Evolutionary conservation across 1,284 basidiomycete species (phyloP).

Genomic region (Cerioporus squamosus): DNA sequence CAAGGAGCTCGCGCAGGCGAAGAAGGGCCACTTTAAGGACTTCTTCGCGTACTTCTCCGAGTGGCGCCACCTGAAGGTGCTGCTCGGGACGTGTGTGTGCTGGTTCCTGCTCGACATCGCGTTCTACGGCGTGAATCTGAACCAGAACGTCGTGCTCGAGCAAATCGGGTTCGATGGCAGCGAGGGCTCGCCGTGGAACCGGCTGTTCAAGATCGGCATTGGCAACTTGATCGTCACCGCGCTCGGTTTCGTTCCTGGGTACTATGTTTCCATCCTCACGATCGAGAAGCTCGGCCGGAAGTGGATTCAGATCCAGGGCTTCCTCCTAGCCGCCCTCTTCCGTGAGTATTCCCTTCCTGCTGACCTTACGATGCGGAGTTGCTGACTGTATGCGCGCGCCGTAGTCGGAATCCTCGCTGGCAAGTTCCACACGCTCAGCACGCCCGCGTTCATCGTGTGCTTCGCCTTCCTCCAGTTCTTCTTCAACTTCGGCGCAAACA

Average conservation of each 20-base stretch:
- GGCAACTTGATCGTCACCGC: slow-evolving; percentile 75
- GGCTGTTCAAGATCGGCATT: slow-evolving; percentile 64
- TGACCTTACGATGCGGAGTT: background rate
- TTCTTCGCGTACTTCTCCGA: slow-evolving; percentile 57
- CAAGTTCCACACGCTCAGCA: slow-evolving; percentile 64
- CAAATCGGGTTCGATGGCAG: slow-evolving; percentile 68
- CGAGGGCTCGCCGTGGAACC: slow-evolving; percentile 60
- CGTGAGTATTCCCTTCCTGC: slow-evolving; percentile 42
- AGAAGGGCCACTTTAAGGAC: slow-evolving; percentile 48
- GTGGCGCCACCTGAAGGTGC: slow-evolving; percentile 57
- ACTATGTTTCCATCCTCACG: slow-evolving; percentile 70
- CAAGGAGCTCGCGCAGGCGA: slow-evolving; percentile 21
- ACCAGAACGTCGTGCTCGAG: slow-evolving; percentile 74
- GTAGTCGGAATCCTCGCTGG: slow-evolving; percentile 68
- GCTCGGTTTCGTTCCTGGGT: slow-evolving; percentile 78
- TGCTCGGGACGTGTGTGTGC: slow-evolving; percentile 55
- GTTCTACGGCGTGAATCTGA: slow-evolving; percentile 82
- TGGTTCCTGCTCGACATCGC: slow-evolving; percentile 65
- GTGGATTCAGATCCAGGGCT: slow-evolving; percentile 80
- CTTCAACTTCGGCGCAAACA: slow-evolving; percentile 89
- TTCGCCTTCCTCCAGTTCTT: slow-evolving; percentile 75
- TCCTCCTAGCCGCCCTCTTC: slow-evolving; percentile 72
- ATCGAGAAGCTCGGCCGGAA: slow-evolving; percentile 78
- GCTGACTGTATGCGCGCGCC: background rate
- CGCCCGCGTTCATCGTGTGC: slow-evolving; percentile 71